Percentiles rank a stretch among this genome's conserved stretches.
These are phyloP conservation scores for Ilex paraguariensis DNA, from an alignment of 305 asterid genomes.

Conservation along the genomic window DNA sequence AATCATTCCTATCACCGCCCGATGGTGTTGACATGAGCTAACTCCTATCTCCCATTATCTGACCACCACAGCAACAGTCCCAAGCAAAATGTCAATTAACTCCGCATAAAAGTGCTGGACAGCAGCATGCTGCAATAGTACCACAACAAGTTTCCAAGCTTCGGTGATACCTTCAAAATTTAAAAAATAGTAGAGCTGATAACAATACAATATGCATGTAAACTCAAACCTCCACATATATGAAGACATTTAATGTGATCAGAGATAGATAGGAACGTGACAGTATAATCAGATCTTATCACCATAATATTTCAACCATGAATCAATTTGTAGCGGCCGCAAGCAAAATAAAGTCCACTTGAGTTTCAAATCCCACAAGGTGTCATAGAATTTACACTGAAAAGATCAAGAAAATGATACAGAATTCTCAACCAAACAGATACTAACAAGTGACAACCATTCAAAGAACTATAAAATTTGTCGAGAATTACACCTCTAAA, in stretches of 20 bases:
- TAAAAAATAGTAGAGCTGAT: slow-evolving; percentile 31
- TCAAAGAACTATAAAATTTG: no score
- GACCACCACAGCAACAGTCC: slow-evolving; percentile 85
- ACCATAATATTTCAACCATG: background rate
- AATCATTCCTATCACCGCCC: slow-evolving; percentile 61
- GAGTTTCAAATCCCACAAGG: no score
- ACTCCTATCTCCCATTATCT: slow-evolving; percentile 75
- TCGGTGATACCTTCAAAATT: slow-evolving; percentile 48
- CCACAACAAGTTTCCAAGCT: slow-evolving; percentile 55
- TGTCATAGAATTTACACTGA: no score
- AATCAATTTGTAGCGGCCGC: no score
- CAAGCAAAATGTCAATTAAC: slow-evolving; percentile 69
- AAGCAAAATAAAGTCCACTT: no score
- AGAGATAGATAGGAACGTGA: background rate
- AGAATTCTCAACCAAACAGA: no score
- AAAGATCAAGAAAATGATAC: no score
- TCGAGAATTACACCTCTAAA: no score
- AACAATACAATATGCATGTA: slow-evolving; percentile 2
- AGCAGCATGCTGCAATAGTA: slow-evolving; percentile 80
- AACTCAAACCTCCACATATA: background rate
- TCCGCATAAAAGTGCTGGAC: slow-evolving; percentile 65
- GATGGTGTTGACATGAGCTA: slow-evolving; percentile 77
- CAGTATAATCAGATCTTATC: background rate
- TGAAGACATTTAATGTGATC: background rate
- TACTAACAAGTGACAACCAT: no score